Conservation (phyloP, 78 protist species). For the Chrysochromulina tobinii region DNA sequence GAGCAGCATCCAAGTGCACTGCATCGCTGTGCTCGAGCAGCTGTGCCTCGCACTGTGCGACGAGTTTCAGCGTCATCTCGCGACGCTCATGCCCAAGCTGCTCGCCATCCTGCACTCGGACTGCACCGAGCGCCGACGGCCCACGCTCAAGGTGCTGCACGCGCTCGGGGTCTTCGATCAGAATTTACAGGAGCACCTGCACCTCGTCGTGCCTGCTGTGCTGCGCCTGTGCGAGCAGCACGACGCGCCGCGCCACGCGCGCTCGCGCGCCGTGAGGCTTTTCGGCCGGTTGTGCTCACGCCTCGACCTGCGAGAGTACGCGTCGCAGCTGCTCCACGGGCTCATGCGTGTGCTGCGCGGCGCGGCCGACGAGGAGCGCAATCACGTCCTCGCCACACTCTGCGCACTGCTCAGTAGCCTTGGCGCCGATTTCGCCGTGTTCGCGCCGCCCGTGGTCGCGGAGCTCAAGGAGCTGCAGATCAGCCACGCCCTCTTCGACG, state of each 20-base stretch:
- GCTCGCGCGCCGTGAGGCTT: slow-evolving; percentile 59
- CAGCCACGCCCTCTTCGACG: neutral
- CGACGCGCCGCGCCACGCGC: neutral
- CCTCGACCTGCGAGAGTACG: slow-evolving; percentile 78
- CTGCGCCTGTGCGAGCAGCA: slow-evolving; percentile 64
- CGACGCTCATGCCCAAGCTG: slow-evolving; percentile 85
- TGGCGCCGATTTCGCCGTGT: neutral
- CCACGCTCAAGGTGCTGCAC: slow-evolving; percentile 59
- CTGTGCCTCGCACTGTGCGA: slow-evolving; percentile 79
- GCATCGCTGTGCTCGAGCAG: slow-evolving; percentile 82
- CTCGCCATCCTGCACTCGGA: slow-evolving; percentile 47
- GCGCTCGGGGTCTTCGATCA: slow-evolving; percentile 84
- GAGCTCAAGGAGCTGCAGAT: too few relatives aligned
- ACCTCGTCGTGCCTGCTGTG: slow-evolving; percentile 90
- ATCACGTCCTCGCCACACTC: neutral
- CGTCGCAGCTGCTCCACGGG: slow-evolving; percentile 86
- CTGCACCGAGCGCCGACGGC: neutral
- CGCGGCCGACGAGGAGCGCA: neutral
- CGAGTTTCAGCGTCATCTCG: slow-evolving; percentile 86
- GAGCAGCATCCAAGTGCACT: slow-evolving; percentile 27
- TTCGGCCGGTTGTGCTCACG: slow-evolving; percentile 65
- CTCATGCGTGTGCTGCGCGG: slow-evolving; percentile 73
- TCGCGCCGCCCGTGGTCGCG: neutral
- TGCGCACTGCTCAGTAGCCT: neutral
- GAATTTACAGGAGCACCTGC: slow-evolving; percentile 84